These are phyloP conservation scores for Biancaea sappan DNA, from an alignment of 306 rosid species.

Conservation along the genomic window DNA sequence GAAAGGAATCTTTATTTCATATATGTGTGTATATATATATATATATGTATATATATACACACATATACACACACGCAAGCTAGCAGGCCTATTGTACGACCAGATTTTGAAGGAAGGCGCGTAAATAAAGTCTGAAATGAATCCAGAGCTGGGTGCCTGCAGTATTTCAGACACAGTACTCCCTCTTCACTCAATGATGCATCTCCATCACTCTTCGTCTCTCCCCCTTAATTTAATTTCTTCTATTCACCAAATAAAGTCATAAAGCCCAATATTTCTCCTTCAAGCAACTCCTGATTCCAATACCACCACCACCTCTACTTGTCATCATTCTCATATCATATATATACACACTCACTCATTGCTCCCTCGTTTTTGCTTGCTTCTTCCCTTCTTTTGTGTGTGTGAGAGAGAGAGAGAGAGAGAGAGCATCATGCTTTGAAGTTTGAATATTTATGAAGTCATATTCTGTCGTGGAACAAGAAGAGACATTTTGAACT, in stretches of 20 bases:
- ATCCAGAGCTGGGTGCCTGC: conserved; percentile 16
- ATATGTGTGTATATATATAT: too few relatives aligned
- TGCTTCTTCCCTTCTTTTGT: not conserved
- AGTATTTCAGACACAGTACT: conserved; percentile 51
- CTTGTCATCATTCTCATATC: not conserved
- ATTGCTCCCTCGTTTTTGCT: not conserved
- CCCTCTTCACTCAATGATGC: conserved; percentile 61
- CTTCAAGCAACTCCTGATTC: conserved; percentile 78
- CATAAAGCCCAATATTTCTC: conserved; percentile 46
- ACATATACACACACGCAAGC: too few relatives aligned
- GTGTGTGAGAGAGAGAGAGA: not conserved
- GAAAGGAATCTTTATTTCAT: too few relatives aligned
- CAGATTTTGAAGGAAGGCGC: conserved; percentile 43
- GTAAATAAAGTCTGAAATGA: conserved; percentile 38
- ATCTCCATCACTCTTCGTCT: conserved; percentile 34
- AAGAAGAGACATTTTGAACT: not conserved
- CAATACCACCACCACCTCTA: not conserved
- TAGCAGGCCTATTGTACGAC: too few relatives aligned
- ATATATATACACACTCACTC: not conserved
- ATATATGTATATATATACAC: too few relatives aligned
- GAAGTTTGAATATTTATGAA: conserved; percentile 16
- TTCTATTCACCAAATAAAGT: conserved; percentile 31
- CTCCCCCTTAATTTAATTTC: too few relatives aligned
- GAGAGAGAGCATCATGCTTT: not conserved
- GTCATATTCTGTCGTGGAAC: not conserved